These are phyloP conservation scores for Chlorella ohadii DNA, from an alignment of 139 green algal genomes.

Conservation along the genomic window DNA sequence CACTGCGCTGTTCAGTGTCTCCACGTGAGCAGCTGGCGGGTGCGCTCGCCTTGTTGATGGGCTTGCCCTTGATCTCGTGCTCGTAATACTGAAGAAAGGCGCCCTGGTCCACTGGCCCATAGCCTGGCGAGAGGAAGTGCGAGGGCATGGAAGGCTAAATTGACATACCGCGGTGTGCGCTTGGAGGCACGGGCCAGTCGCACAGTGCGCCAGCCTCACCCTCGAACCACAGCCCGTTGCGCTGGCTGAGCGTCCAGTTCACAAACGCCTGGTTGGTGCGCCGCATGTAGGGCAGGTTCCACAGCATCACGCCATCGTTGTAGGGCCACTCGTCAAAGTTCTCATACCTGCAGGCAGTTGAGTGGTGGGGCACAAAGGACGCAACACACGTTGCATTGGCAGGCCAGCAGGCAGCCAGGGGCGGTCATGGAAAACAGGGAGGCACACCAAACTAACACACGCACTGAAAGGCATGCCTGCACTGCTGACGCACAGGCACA, in stretches of 20 bases:
- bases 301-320: constrained; percentile 24
- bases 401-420: too few relatives aligned
- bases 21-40: too few relatives aligned
- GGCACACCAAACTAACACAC: background rate
- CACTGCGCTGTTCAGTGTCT: too few relatives aligned
- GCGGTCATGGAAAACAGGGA: background rate
- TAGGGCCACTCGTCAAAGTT: constrained; percentile 12
- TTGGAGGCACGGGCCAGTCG: too few relatives aligned
- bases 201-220: background rate
- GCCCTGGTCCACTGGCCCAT: constrained; percentile 23
- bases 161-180: too few relatives aligned
- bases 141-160: too few relatives aligned
- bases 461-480: background rate
- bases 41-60: constrained; percentile 5
- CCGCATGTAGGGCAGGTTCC: constrained; percentile 27
- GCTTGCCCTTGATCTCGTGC: constrained; percentile 9
- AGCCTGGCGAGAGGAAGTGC: too few relatives aligned
- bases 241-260: constrained; percentile 6
- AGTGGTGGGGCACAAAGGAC: background rate
- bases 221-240: constrained; percentile 18
- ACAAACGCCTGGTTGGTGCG: constrained; percentile 24
- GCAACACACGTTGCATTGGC: too few relatives aligned
- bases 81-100: constrained; percentile 25
- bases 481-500: background rate
- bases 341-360: constrained; percentile 1